Evolutionary conservation across 495 filamentous ascomycete species (phyloP).

Genomic region (Aspergillus mulundensis): DNA sequence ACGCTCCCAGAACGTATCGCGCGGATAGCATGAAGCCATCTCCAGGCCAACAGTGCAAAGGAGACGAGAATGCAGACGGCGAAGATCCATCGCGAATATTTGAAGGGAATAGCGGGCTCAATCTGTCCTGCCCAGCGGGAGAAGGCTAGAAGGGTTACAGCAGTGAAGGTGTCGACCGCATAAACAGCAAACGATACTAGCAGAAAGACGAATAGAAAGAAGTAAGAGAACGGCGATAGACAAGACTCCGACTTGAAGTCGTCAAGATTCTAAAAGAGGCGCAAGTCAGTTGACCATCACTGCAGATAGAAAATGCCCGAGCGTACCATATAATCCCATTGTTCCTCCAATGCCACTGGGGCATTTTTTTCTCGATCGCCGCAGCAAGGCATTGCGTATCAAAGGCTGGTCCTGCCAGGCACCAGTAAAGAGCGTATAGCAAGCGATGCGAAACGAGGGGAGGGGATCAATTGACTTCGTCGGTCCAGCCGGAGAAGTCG

Average conservation of each 20-base stretch:
- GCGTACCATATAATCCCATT: slow-evolving; percentile 92
- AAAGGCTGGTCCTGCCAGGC: slow-evolving; percentile 34
- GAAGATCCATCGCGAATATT: slow-evolving; percentile 84
- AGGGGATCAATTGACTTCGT: slow-evolving; percentile 28
- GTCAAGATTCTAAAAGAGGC: slow-evolving; percentile 61
- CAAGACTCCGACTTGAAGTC: slow-evolving; percentile 84
- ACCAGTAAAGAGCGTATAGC: slow-evolving; percentile 9
- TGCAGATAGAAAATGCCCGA: not conserved
- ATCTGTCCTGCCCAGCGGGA: slow-evolving; percentile 65
- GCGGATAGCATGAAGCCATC: slow-evolving; percentile 71
- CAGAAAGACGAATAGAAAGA: slow-evolving; percentile 74
- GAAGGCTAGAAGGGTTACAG: slow-evolving; percentile 84
- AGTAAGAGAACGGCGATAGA: slow-evolving; percentile 74
- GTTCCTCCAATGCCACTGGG: slow-evolving; percentile 70
- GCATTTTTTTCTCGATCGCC: slow-evolving; percentile 62
- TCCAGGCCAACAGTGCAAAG: slow-evolving; percentile 68
- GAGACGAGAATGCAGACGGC: slow-evolving; percentile 83
- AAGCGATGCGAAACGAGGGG: slow-evolving; percentile 2
- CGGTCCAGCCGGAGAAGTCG: slow-evolving; percentile 45
- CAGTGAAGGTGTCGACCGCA: slow-evolving; percentile 86
- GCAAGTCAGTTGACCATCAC: not conserved
- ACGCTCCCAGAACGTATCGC: slow-evolving; percentile 81
- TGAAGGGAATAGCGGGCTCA: slow-evolving; percentile 62
- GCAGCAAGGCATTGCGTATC: slow-evolving; percentile 64
- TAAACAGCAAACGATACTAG: slow-evolving; percentile 81